These are phyloP conservation scores for Linnemannia schmuckeri DNA, from an alignment of 192 early-diverging fungal species.

Conservation along the genomic window DNA sequence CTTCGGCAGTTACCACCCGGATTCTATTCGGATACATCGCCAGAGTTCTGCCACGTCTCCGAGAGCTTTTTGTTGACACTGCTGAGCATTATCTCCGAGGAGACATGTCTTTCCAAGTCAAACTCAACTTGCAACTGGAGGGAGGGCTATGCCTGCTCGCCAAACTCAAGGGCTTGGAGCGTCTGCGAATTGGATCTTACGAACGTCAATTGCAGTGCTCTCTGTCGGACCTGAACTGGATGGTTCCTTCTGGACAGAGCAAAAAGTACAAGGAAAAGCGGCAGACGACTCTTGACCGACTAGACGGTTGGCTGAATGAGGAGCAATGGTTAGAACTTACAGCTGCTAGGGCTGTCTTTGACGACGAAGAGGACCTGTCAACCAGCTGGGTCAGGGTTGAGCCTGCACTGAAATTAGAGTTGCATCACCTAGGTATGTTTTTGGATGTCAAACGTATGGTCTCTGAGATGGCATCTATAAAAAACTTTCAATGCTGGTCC, in stretches of 20 bases:
- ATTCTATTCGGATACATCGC: background rate
- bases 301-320: background rate
- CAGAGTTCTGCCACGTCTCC: background rate
- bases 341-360: background rate
- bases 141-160: background rate
- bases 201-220: background rate
- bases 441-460: background rate
- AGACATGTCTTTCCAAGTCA: background rate
- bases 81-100: background rate
- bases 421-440: background rate
- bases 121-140: slow-evolving; percentile 2
- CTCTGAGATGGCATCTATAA: background rate
- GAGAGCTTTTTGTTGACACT: background rate
- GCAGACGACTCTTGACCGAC: background rate
- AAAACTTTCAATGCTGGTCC: background rate
- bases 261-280: background rate
- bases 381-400: background rate
- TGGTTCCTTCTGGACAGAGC: background rate
- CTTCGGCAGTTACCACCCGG: background rate
- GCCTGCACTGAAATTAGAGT: background rate
- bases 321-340: background rate
- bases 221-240: background rate
- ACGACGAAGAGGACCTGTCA: background rate
- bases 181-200: background rate
- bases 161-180: background rate